phyloP scores from a whole-genome alignment of 2,329 filamentous ascomycete species.

The Helotiales sp. region DNA sequence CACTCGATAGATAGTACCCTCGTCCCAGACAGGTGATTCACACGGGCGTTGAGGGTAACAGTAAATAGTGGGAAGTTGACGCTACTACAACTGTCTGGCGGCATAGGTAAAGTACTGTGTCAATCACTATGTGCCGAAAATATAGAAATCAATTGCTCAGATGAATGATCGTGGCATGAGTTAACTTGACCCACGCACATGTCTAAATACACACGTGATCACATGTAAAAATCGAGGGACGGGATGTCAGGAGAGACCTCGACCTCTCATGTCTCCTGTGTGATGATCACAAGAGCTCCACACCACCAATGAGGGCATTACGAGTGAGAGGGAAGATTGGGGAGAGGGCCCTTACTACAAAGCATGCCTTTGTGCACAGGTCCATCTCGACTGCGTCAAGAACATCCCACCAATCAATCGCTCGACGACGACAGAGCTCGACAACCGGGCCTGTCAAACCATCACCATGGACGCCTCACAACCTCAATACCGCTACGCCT shows the following conservation, averaged over 20 bases:
- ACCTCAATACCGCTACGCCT: slow-evolving; percentile 9
- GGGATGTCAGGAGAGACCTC: neutral
- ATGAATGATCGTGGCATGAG: too few species aligned
- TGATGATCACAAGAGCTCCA: neutral
- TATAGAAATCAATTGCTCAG: too few species aligned
- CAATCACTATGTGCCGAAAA: too few species aligned
- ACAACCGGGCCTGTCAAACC: neutral
- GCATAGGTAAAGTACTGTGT: too few species aligned
- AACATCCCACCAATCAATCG: neutral
- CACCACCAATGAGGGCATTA: slow-evolving; percentile 26
- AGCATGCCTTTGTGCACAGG: neutral
- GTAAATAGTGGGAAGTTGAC: too few species aligned
- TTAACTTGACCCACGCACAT: too few species aligned
- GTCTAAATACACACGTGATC: too few species aligned
- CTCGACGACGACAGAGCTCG: slow-evolving; percentile 17
- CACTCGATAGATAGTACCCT: too few species aligned
- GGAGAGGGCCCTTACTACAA: slow-evolving; percentile 4
- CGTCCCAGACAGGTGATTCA: too few species aligned
- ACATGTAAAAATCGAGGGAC: neutral
- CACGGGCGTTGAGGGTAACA: too few species aligned
- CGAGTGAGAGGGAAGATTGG: neutral
- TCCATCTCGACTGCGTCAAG: neutral
- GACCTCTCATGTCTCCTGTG: neutral
- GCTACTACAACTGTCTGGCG: too few species aligned
- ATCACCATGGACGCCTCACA: slow-evolving; percentile 31